Conservation (phyloP, 75 land plant species). For the Adiantum capillusveneris region DNA sequence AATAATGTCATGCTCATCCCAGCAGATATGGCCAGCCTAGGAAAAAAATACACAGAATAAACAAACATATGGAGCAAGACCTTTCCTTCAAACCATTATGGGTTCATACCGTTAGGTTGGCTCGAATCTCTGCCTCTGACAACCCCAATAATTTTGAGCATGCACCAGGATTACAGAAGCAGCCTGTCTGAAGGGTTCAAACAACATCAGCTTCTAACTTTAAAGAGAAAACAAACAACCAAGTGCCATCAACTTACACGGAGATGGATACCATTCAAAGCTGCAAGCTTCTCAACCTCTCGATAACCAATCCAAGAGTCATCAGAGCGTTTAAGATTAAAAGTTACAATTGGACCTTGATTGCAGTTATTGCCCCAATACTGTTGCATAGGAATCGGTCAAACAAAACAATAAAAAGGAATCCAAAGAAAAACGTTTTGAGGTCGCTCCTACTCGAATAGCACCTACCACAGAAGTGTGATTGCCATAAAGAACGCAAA, state of each 20-base stretch:
- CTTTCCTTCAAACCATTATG: too few relatives aligned
- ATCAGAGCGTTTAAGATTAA: constrained; percentile 77
- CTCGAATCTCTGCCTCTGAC: constrained; percentile 59
- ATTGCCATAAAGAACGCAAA: constrained; percentile 63
- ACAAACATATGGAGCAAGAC: too few relatives aligned
- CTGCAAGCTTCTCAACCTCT: constrained; percentile 92
- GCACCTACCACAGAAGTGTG: constrained; percentile 25
- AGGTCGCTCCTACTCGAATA: too few relatives aligned
- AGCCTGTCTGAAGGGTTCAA: constrained; percentile 65
- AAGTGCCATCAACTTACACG: constrained; percentile 40
- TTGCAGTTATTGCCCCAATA: constrained; percentile 22
- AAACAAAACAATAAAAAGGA: too few relatives aligned
- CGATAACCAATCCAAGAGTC: constrained; percentile 87
- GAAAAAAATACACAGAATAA: too few relatives aligned
- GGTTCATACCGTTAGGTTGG: constrained; percentile 67
- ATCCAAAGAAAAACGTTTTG: too few relatives aligned
- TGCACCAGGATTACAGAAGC: constrained; percentile 99
- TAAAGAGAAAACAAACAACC: too few relatives aligned
- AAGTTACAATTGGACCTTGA: constrained; percentile 66
- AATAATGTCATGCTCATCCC: constrained; percentile 87
- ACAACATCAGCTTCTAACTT: not conserved
- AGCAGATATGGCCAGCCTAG: constrained; percentile 93
- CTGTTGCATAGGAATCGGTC: constrained; percentile 4
- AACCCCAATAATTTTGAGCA: constrained; percentile 82
- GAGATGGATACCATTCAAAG: constrained; percentile 64